Percentiles rank a stretch among this genome's conserved stretches.
These are phyloP conservation scores for Fusarium heterosporum DNA, from an alignment of 2,329 filamentous ascomycete genomes.

Conservation along the genomic window DNA sequence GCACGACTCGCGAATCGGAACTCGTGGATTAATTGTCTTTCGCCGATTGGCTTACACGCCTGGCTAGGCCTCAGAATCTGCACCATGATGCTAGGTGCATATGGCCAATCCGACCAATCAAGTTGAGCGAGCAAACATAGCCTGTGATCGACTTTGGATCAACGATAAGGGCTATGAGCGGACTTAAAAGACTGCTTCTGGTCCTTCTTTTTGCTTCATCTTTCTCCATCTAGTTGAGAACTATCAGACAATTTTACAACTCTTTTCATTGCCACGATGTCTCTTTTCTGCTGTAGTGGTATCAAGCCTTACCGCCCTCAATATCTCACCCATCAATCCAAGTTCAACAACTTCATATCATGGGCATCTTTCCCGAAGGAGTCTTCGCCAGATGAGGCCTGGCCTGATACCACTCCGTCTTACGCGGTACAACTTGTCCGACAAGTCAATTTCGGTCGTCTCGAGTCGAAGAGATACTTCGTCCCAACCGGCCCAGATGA, in stretches of 20 bases:
- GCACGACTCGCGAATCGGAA: neutral
- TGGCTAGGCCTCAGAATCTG: conserved; percentile 42
- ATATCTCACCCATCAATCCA: neutral
- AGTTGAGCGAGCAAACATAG: neutral
- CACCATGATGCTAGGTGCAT: neutral
- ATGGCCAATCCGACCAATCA: neutral
- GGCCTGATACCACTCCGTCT: neutral
- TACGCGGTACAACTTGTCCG: conserved; percentile 1
- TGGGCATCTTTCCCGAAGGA: neutral
- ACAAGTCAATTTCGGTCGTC: neutral
- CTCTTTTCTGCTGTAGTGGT: neutral
- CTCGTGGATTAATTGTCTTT: neutral
- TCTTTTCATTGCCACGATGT: neutral
- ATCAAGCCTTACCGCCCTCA: neutral
- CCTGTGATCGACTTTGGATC: neutral
- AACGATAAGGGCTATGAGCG: neutral
- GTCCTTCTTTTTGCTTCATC: too few species aligned
- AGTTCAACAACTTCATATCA: conserved; percentile 1
- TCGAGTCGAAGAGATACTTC: neutral
- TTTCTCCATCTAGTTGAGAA: neutral
- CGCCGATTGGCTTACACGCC: neutral
- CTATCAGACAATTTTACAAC: neutral
- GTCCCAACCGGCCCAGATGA: neutral
- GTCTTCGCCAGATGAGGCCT: neutral
- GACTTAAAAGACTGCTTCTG: neutral